Conservation (phyloP, 257 asterid genomes). For the Primulina huaijiensis region DNA sequence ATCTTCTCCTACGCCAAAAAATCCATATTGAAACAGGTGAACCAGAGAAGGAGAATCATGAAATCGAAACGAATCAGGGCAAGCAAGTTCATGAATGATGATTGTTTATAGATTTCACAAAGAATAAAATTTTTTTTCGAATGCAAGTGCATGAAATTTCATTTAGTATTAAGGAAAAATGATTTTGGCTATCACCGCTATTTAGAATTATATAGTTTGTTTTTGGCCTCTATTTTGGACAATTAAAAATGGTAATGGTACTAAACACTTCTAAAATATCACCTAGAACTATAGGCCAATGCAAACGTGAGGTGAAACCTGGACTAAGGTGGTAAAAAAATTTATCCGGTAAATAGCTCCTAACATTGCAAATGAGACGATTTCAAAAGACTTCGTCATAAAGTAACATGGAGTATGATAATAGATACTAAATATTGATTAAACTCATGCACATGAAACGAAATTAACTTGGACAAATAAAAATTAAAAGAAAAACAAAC, state of each 20-base stretch:
- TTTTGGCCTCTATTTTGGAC: conserved; percentile 2
- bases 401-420: not conserved
- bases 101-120: not conserved
- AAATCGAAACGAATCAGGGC: not conserved
- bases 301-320: conserved; percentile 1
- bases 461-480: not conserved
- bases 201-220: no score
- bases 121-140: conserved; percentile 3
- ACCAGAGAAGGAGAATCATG: conserved; percentile 17
- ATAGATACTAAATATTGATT: not conserved
- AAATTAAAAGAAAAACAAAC: no score
- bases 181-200: not conserved
- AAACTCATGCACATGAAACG: not conserved
- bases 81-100: conserved; percentile 16
- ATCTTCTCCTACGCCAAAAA: conserved; percentile 69
- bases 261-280: conserved; percentile 2
- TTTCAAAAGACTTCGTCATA: not conserved
- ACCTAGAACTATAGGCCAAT: conserved; percentile 16
- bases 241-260: conserved; percentile 3
- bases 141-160: not conserved
- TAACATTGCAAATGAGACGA: not conserved
- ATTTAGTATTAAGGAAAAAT: no score
- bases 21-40: not conserved
- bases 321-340: not conserved
- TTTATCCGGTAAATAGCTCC: not conserved